Evolutionary conservation across 331 rosid genomes (phyloP).

Genomic region (Ulmus americana): DNA sequence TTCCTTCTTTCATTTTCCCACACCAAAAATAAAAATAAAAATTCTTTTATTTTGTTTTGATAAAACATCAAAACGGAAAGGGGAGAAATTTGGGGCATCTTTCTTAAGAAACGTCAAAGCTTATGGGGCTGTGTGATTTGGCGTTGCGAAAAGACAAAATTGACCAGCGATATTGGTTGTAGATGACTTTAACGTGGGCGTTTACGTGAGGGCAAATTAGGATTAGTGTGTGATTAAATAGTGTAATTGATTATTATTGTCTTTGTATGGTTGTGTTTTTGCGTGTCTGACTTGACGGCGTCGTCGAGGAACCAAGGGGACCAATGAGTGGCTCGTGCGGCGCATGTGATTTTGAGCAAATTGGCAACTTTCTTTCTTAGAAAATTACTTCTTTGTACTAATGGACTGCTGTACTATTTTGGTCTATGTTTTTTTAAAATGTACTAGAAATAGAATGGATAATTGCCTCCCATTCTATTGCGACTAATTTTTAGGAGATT

Average conservation of each 20-base stretch:
- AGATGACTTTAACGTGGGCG: neutral
- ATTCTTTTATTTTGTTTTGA: neutral
- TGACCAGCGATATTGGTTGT: neutral
- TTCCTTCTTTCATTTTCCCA: neutral
- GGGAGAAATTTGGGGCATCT: neutral
- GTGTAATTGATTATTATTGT: neutral
- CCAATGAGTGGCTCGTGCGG: conserved; percentile 28
- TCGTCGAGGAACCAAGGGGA: conserved; percentile 22
- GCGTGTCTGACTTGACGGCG: conserved; percentile 36
- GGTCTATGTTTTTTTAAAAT: too few relatives aligned
- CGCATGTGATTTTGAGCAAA: conserved; percentile 29
- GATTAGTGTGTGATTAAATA: neutral
- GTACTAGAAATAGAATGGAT: too few relatives aligned
- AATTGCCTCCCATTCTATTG: too few relatives aligned
- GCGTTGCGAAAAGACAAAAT: neutral
- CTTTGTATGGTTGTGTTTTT: neutral
- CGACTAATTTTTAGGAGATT: too few relatives aligned
- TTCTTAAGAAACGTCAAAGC: conserved; percentile 1
- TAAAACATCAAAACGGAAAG: neutral
- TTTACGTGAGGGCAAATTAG: neutral
- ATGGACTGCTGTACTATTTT: too few relatives aligned
- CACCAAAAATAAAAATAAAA: neutral
- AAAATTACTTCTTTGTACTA: too few relatives aligned
- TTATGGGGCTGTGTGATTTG: neutral
- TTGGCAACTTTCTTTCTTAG: too few relatives aligned